Evolutionary conservation across 257 asterid species (phyloP).

Genomic region (Solanum sejunctum): DNA sequence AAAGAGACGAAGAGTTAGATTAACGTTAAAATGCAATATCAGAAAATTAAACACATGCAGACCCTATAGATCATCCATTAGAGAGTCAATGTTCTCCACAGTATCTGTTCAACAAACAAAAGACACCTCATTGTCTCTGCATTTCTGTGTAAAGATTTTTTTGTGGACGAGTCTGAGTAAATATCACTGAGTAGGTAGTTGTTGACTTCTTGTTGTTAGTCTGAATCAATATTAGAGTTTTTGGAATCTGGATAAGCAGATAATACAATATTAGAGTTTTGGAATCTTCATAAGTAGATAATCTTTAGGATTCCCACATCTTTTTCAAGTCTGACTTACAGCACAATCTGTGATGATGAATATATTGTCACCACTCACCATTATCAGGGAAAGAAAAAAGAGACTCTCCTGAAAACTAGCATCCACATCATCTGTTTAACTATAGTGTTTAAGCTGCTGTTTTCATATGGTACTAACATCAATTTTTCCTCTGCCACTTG

Average conservation of each 20-base stretch:
- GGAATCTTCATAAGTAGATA: background rate
- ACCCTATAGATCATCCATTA: background rate
- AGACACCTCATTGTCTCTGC: background rate
- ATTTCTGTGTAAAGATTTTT: background rate
- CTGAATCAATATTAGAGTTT: too few relatives aligned
- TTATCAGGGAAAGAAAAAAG: background rate
- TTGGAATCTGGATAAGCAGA: too few relatives aligned
- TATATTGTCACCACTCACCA: background rate
- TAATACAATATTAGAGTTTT: background rate
- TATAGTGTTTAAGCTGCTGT: background rate
- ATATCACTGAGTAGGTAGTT: too few relatives aligned
- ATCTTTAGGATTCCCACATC: background rate
- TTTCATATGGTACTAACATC: background rate
- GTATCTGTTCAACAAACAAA: background rate
- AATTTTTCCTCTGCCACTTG: background rate
- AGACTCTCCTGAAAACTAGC: background rate
- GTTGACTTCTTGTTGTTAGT: too few relatives aligned
- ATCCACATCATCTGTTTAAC: background rate
- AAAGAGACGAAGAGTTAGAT: conserved; percentile 6
- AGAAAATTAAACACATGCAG: background rate
- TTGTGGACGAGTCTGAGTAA: background rate
- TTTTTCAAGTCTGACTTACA: background rate
- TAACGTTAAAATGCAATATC: background rate
- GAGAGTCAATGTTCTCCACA: background rate
- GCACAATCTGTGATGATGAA: background rate